Base-by-base conservation (phyloP, 805 yeast genomes). In the Ogataea paradorogensis region DNA sequence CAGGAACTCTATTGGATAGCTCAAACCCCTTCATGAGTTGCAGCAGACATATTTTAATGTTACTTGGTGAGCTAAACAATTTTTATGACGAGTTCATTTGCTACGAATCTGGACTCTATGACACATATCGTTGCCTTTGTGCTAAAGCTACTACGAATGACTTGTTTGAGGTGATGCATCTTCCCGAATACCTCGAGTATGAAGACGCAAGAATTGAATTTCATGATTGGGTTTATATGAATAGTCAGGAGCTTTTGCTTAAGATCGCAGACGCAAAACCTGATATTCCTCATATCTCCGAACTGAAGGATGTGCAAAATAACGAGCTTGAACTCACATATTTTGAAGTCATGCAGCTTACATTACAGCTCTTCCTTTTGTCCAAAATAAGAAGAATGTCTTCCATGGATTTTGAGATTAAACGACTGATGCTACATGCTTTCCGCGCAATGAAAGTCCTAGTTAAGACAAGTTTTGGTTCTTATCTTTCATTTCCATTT, bases 211-310 rank as follows among this genome's bases (percentile, higher is more conserved):
- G 59, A 16, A 36, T 48, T 9, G 38, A 28, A 9, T 54, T 54
- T 23, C 60, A 54, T 38, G 56, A 48, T 22, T 55, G 57, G 56
- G 50, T 51, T 11, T 48, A 55, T 13, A n/a, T 22, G n/a, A 34
- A 46, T 15, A 43, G 53, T 9, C 15, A 16, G 8, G 18, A 15
- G 9, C 30, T 54, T 15, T 35, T 43, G 27, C 34, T 44, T 2
- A 42, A 38, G 27, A 48, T 53, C 15, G 33, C 34, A 9, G 27
- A 40, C 9, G 46, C 55, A 10, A 24, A 34, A 22, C 54, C 54
- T 4, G 35, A 40, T 23, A 23, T 47, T 9, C 40, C 46, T 8
- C 41, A 42, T n/a, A 22, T 39, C 4, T 13, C 18, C 8, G 15
- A 35, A n/a, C 36, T 40, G 15, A 24, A 18, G 9, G 20, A 27